phyloP scores from a whole-genome alignment of 2,329 filamentous ascomycete genomes.

The Colletotrichum horii region DNA sequence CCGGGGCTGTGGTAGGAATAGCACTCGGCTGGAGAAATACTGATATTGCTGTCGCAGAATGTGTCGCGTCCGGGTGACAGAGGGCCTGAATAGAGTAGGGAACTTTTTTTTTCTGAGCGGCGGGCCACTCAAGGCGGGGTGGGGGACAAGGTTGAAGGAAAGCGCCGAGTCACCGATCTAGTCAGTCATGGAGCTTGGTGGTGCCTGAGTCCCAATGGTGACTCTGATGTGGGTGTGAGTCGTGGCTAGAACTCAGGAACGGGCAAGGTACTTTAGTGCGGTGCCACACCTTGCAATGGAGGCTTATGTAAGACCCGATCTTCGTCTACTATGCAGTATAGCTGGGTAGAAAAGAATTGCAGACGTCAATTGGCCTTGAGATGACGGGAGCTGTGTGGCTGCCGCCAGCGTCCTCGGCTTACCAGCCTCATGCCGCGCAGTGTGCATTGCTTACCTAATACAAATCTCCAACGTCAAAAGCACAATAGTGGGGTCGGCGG shows the following conservation, averaged over 20 bases:
- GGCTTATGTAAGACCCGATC: slow-evolving; percentile 4
- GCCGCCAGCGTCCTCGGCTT: neutral
- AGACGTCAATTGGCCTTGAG: neutral
- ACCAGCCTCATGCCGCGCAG: neutral
- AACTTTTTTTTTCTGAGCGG: slow-evolving; percentile 18
- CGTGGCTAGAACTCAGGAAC: slow-evolving; percentile 5
- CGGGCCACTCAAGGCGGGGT: slow-evolving; percentile 20
- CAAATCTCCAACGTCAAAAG: neutral
- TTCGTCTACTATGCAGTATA: no score
- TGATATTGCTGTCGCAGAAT: neutral
- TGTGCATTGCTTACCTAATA: slow-evolving; percentile 6
- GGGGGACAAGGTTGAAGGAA: slow-evolving; percentile 16
- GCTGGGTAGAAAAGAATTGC: neutral
- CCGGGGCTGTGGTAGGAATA: neutral
- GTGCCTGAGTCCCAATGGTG: neutral
- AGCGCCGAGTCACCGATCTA: slow-evolving; percentile 18
- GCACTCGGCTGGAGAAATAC: slow-evolving; percentile 4
- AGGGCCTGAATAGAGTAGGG: neutral
- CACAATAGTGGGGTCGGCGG: neutral
- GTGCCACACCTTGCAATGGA: neutral
- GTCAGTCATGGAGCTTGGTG: slow-evolving; percentile 14
- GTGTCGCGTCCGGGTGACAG: slow-evolving; percentile 4
- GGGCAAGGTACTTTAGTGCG: neutral
- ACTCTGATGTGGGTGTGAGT: neutral
- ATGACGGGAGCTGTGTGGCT: neutral